Base-by-base conservation (phyloP, 2,329 filamentous ascomycete genomes). In the Aspergillus hiratsukae region DNA sequence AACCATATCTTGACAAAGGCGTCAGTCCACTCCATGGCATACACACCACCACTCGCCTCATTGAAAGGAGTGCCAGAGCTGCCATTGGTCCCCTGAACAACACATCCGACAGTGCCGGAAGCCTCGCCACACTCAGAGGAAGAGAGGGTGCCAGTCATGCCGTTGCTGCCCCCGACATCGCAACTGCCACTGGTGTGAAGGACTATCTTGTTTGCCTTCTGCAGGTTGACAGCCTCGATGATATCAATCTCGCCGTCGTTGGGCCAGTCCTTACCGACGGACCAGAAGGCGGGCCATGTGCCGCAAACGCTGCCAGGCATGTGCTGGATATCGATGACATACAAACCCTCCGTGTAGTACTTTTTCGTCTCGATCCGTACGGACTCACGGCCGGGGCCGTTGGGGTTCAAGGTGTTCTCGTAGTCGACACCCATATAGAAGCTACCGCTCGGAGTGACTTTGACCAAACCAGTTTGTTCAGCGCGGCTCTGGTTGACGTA, bases 51-150 rank as follows among this genome's bases (percentile, higher is more conserved):
- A 1, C 75, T 74, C 17, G 72, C 64, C 3, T 66, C 59, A 61
- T 83, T 88, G 71, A 87, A 82, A 0, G 71, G 76, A 4, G 71
- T 69, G 37, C 85, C 85, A 55, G 79, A 86, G 52, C 68, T 72
- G 25, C 73, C 69, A 31, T 68, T 61, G 19, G 74, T 64, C 27
- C 76, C 75, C 37, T 71, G 49, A 17, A 78, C 72, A 1, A 71
- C 72, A 57, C 78, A 79, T 17, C 71, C 72, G n/a, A 74, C 65
- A 0, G 71, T 64, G 11, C 70, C 71, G 2, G 70, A 59, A 11
- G 63, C 60, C 19, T 79, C 73, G 59, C 81, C 75, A 65, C 83
- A 83, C 58, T 80, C 75, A 1, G 72, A 71, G 0, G 78, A 79
- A 17, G 74, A 72, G 19, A 82, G 67, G 3, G 66, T 71, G 17